Base-by-base conservation (phyloP, 805 yeast genomes). In the Candida parachauliodes region DNA sequence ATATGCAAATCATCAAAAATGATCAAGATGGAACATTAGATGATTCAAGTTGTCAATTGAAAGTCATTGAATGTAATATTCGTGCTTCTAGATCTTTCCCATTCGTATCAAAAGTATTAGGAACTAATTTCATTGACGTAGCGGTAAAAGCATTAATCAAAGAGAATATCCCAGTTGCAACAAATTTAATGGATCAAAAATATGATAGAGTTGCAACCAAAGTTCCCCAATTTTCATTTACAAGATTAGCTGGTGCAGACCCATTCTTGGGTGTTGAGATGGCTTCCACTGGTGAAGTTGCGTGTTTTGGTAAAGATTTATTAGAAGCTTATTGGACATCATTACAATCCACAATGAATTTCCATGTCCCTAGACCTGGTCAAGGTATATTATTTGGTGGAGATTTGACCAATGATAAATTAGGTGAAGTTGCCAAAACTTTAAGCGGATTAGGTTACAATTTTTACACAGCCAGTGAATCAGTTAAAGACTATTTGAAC, bases 41-140 rank as follows among this genome's bases (percentile, higher is more conserved):
- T 40, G 72, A 70, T 36, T 73, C 78, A 36, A 81, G 79, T 44
- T 62, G 68, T 40, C 67, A 66, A 42, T 76, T 89, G 57, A 93
- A 93, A 76, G 98, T 93, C 43, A 93, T 93, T 61, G 98, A 93
- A 71, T 93, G 98, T 79, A 93, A 93, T 67, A 85, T 93, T 53
- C 85, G 98, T 68, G 98, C 98, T 36, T 91, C 98, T 5, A 81
- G 98, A 65, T 91, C 98, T 11, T 93, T 93, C 91, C 98, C 98
- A 62, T 93, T 93, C 61, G 96, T 91, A 26, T 91, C 98, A 34
- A 93, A 93, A 75, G 98, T 93, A 34, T 73, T 93, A 48, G 98
- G 98, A 49, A 75, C 77, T 38, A 91, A 93, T 72, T 89, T 93
- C 66, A 93, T 93, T 59, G 95, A 91, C 39, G 88, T 87, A 53